Evolutionary conservation across 1,139 yeast genomes (phyloP).

Genomic region (Taphrina deformans): DNA sequence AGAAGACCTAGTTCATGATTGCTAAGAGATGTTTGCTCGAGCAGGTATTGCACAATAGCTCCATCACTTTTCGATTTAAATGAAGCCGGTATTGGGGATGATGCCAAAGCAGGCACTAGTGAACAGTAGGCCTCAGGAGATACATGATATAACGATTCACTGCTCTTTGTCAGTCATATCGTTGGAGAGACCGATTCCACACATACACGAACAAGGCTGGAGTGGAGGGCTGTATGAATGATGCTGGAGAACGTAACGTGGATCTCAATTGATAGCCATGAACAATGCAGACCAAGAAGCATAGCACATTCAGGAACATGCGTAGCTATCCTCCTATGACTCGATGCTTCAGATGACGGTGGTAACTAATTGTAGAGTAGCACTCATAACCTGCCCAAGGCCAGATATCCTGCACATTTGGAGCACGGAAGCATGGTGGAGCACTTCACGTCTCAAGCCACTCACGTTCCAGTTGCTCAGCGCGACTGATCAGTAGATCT

Average conservation of each 20-base stretch:
- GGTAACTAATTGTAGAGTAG: no score
- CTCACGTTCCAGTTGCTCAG: background rate
- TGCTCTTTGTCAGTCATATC: constrained; percentile 34
- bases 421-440: background rate
- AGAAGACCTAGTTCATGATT: constrained; percentile 15
- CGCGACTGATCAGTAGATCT: background rate
- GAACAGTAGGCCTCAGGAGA: constrained; percentile 55
- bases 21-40: background rate
- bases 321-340: background rate
- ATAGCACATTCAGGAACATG: background rate
- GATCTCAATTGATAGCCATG: constrained; percentile 21
- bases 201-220: constrained; percentile 3
- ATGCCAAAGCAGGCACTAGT: constrained; percentile 49
- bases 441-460: background rate
- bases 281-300: background rate
- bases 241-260: constrained; percentile 7
- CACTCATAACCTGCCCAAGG: background rate
- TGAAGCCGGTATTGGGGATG: constrained; percentile 36
- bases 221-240: constrained; percentile 10
- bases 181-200: background rate
- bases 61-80: background rate
- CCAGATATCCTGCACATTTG: background rate
- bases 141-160: constrained; percentile 57
- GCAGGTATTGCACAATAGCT: background rate
- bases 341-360: no score